phyloP scores from a whole-genome alignment of 1,284 basidiomycete genomes.

The Filobasidium uniguttulatum region DNA sequence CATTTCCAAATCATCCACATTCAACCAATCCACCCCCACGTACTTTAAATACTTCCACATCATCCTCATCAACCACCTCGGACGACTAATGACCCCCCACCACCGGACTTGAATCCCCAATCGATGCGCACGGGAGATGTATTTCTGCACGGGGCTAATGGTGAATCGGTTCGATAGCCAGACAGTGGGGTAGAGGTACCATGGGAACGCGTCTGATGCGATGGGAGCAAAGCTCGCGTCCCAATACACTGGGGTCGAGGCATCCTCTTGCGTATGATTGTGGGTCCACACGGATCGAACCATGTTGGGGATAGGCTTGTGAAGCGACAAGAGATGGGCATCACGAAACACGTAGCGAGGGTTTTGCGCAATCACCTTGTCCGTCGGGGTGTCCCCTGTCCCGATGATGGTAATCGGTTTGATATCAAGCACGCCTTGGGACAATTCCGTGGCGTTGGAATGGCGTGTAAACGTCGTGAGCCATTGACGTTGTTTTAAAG shows the following conservation, averaged over 20 bases:
- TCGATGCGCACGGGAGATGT: slow-evolving; percentile 9
- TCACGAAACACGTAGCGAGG: slow-evolving; percentile 29
- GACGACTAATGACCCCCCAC: slow-evolving; percentile 26
- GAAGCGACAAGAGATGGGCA: slow-evolving; percentile 20
- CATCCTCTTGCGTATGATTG: slow-evolving; percentile 15
- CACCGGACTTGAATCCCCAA: slow-evolving; percentile 28
- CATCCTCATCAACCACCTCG: slow-evolving; percentile 18
- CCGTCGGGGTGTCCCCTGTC: slow-evolving; percentile 25
- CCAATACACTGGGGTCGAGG: slow-evolving; percentile 15
- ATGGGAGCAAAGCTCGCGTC: slow-evolving; percentile 18
- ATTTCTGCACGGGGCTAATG: background rate
- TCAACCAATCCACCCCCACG: slow-evolving; percentile 23
- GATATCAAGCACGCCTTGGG: slow-evolving; percentile 12
- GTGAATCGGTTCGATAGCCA: too few relatives aligned
- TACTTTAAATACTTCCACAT: slow-evolving; percentile 21
- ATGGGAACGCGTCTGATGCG: slow-evolving; percentile 14
- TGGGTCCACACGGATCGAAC: slow-evolving; percentile 1
- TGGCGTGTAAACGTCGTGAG: slow-evolving; percentile 17
- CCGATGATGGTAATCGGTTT: slow-evolving; percentile 28
- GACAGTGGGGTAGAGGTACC: too few relatives aligned
- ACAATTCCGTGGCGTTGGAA: slow-evolving; percentile 7
- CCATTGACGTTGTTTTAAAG: slow-evolving; percentile 18
- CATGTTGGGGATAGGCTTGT: slow-evolving; percentile 9
- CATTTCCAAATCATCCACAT: slow-evolving; percentile 26
- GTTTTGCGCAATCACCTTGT: slow-evolving; percentile 17